Base-by-base conservation (phyloP, 1,284 basidiomycete genomes). In the Violaceomyces palustris region DNA sequence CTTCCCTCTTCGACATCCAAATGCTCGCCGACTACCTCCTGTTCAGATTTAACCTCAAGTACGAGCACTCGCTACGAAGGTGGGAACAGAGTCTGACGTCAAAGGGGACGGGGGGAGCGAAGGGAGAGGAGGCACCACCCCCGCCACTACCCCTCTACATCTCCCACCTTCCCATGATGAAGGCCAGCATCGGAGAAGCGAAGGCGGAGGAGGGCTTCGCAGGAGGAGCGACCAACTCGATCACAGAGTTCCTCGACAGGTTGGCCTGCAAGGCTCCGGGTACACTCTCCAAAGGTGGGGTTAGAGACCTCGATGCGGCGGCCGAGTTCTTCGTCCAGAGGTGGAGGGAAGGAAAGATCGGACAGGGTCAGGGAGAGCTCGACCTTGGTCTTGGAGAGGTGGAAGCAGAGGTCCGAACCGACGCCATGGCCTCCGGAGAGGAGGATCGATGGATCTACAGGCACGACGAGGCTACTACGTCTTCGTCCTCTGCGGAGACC, bases 1-100 rank as follows among this genome's bases (percentile, higher is more conserved):
- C 91, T 77, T 84, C 86, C 10, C 75, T 96, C 43, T 93, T 94
- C 69, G 88, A 92, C 72, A 78, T 82, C 37, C 87, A 93, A 71
- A 78, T 83, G 2, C 79, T 94, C 28, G 86, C 86, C 21, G 82
- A 87, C 51, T 97, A 96, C 76, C 78, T 96, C 17, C 75, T 94
- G n/a, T 92, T 86, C 75, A 80, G 86, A 50, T 77, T 96, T 49
- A 92, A 92, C 74, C 75, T 86, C 35, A 50, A 78, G 85, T 89
- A 50, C 25, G 21, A 22, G 15, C 15, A 29, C 11, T 21, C 25
- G 8, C 21, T 35, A 1, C 26, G 26, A 28, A 9, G 26, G 26
- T n/a, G n/a, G n/a, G 26, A 28, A 28, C 26, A 28, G n/a, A n/a
- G 26, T 8, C 26, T 9, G 35, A 8, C 17, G 36, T 25, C 12